These are phyloP conservation scores for Chlorociboria aeruginascens DNA, from an alignment of 495 filamentous ascomycete genomes.

Conservation along the genomic window DNA sequence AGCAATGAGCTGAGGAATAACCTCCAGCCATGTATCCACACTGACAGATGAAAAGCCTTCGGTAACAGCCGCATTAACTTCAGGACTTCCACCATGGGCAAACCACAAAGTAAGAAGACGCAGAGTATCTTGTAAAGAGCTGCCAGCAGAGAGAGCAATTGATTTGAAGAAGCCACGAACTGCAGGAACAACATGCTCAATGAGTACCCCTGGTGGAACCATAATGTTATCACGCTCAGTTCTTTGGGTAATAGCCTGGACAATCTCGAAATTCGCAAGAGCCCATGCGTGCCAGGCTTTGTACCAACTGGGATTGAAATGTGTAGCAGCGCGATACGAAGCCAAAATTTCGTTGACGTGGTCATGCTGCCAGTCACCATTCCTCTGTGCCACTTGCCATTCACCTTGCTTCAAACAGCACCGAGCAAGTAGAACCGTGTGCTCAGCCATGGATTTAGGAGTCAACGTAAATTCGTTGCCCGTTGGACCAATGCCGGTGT, in stretches of 20 bases:
- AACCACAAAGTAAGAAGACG: constrained; percentile 94
- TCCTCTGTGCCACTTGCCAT: constrained; percentile 75
- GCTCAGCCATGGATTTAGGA: constrained; percentile 36
- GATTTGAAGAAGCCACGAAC: constrained; percentile 92
- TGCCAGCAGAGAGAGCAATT: constrained; percentile 79
- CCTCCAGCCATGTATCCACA: constrained; percentile 95
- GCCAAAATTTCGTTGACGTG: constrained; percentile 66
- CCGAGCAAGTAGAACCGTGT: constrained; percentile 74
- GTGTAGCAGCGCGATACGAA: constrained; percentile 81
- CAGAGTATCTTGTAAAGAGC: constrained; percentile 90
- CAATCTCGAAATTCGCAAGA: constrained; percentile 96
- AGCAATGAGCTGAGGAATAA: constrained; percentile 94
- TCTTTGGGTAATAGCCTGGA: constrained; percentile 59
- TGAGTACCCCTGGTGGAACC: constrained; percentile 49
- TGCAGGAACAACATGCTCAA: constrained; percentile 86
- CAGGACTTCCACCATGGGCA: constrained; percentile 73
- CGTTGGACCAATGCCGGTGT: constrained; percentile 14
- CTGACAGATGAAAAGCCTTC: constrained; percentile 85
- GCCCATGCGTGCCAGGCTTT: constrained; percentile 99
- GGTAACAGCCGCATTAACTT: constrained; percentile 76
- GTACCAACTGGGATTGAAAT: constrained; percentile 87
- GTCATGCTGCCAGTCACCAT: constrained; percentile 75
- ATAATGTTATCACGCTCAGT: constrained; percentile 42
- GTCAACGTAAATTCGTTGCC: constrained; percentile 14
- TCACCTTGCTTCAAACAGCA: constrained; percentile 93